These are phyloP conservation scores for Fusarium chaquense DNA, from an alignment of 2,329 filamentous ascomycete genomes.

Conservation along the genomic window DNA sequence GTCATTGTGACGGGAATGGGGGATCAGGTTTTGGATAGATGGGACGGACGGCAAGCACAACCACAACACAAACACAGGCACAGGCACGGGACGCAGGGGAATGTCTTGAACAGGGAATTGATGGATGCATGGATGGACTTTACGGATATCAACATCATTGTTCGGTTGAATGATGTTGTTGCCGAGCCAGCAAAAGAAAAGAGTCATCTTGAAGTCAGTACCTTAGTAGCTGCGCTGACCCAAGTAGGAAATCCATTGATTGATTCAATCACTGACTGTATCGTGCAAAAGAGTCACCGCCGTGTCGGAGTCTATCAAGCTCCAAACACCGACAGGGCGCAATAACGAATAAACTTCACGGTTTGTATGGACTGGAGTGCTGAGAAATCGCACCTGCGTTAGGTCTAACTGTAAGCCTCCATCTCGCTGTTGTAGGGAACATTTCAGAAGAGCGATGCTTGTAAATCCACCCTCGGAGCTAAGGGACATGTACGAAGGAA, in stretches of 20 bases:
- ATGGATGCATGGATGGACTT: slow-evolving; percentile 21
- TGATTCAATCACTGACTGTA: slow-evolving; percentile 5
- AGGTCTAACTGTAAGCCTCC: background rate
- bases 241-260: slow-evolving; percentile 23
- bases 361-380: slow-evolving; percentile 7
- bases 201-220: slow-evolving; percentile 16
- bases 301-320: slow-evolving; percentile 22
- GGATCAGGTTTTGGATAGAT: slow-evolving; percentile 16
- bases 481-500: slow-evolving; percentile 29
- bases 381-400: slow-evolving; percentile 39
- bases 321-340: slow-evolving; percentile 35
- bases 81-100: slow-evolving; percentile 35
- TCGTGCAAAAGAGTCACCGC: slow-evolving; percentile 33
- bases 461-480: slow-evolving; percentile 37
- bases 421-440: slow-evolving; percentile 19
- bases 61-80: slow-evolving; percentile 8
- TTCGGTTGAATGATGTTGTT: background rate
- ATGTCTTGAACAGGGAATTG: slow-evolving; percentile 29
- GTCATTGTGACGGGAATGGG: slow-evolving; percentile 35
- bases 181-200: slow-evolving; percentile 19
- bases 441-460: slow-evolving; percentile 26
- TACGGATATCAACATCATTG: background rate
- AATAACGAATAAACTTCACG: slow-evolving; percentile 33
- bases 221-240: background rate
- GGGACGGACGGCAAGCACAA: slow-evolving; percentile 1